Evolutionary conservation across 768 basidiomycete species (phyloP).

Genomic region (Hygrophorus russula): DNA sequence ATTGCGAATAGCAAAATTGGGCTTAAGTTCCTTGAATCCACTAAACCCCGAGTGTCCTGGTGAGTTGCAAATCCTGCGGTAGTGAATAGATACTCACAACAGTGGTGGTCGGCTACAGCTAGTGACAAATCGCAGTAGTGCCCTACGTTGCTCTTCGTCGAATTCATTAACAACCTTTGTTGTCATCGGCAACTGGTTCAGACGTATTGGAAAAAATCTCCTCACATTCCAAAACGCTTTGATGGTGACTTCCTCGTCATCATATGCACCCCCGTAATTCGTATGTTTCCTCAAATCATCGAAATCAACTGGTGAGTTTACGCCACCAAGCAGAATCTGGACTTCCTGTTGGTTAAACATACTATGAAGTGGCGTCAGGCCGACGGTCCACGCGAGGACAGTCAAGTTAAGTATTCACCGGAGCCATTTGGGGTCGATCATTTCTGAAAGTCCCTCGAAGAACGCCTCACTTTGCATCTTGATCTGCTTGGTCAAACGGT

Average conservation of each 20-base stretch:
- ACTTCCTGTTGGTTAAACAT: conserved; percentile 99
- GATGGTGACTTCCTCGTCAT: conserved; percentile 62
- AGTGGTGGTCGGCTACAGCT: conserved; percentile 86
- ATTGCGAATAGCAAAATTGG: conserved; percentile 83
- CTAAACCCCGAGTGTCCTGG: conserved; percentile 20
- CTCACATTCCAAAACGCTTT: conserved; percentile 74
- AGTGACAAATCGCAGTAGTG: conserved; percentile 84
- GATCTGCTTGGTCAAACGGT: conserved; percentile 84
- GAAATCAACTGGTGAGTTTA: conserved; percentile 75
- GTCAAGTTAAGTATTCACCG: conserved; percentile 27
- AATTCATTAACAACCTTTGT: conserved; percentile 69
- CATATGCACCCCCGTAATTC: conserved; percentile 73
- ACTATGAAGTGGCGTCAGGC: conserved; percentile 23
- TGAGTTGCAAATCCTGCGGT: conserved; percentile 1
- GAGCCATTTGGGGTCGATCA: conserved; percentile 88
- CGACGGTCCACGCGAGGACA: not conserved
- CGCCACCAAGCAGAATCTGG: conserved; percentile 83
- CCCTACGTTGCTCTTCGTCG: conserved; percentile 66
- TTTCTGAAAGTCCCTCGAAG: conserved; percentile 86
- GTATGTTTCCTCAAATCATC: conserved; percentile 72
- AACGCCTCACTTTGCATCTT: conserved; percentile 74
- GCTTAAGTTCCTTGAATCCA: conserved; percentile 79
- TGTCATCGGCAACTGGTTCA: not conserved
- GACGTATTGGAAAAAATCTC: not conserved
- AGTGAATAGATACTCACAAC: conserved; percentile 35